Evolutionary conservation across 2,329 filamentous ascomycete genomes (phyloP).

Genomic region (Balansia obtecta): DNA sequence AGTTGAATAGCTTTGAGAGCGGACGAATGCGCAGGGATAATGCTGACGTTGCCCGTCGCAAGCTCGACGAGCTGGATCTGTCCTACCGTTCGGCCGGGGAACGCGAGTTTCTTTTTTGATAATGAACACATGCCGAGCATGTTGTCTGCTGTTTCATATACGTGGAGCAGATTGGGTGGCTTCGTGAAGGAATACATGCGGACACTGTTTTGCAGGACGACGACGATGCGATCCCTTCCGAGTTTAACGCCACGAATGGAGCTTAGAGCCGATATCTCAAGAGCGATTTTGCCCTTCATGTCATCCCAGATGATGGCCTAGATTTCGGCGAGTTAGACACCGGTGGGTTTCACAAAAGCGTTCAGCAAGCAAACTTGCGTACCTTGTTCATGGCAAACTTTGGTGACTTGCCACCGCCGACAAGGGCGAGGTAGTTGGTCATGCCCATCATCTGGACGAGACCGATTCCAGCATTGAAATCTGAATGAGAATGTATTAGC

Average conservation of each 20-base stretch:
- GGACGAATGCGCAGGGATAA: slow-evolving; percentile 81
- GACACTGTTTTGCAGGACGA: slow-evolving; percentile 71
- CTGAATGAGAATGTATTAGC: slow-evolving; percentile 23
- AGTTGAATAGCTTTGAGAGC: slow-evolving; percentile 67
- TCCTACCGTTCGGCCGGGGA: slow-evolving; percentile 76
- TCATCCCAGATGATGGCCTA: slow-evolving; percentile 88
- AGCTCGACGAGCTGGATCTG: slow-evolving; percentile 84
- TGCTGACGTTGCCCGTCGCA: slow-evolving; percentile 69
- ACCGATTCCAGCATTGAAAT: slow-evolving; percentile 72
- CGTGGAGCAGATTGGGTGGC: slow-evolving; percentile 54
- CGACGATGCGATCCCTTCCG: slow-evolving; percentile 61
- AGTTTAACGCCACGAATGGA: slow-evolving; percentile 71
- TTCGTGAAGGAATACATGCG: slow-evolving; percentile 70
- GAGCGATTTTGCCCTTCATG: slow-evolving; percentile 54
- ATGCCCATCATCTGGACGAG: slow-evolving; percentile 78
- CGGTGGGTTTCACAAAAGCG: no score
- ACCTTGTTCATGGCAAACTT: slow-evolving; percentile 84
- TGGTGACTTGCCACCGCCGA: slow-evolving; percentile 75
- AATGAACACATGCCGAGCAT: slow-evolving; percentile 69
- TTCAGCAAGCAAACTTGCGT: neutral
- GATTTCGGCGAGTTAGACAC: neutral
- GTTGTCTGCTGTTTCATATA: slow-evolving; percentile 82
- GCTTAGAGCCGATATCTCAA: slow-evolving; percentile 72
- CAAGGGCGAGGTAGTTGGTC: slow-evolving; percentile 77
- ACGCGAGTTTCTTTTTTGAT: slow-evolving; percentile 59